These are phyloP conservation scores for Neocatenulostroma microsporum DNA, from an alignment of 2,329 filamentous ascomycete genomes.

Conservation along the genomic window DNA sequence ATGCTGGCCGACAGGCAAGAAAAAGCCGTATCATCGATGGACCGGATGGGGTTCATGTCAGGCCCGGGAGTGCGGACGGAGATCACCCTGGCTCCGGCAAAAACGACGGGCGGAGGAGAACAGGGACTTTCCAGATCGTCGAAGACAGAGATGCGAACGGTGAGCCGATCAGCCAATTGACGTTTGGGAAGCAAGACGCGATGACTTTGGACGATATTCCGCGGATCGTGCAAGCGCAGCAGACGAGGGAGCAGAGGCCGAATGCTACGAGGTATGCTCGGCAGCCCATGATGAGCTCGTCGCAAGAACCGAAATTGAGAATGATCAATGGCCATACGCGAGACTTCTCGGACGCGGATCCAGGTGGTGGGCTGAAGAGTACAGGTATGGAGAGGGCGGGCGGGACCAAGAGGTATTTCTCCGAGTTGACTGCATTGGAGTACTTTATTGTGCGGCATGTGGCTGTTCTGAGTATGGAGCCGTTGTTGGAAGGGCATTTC, in stretches of 20 bases:
- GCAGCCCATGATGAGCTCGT: slow-evolving; percentile 56
- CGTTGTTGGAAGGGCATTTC: slow-evolving; percentile 81
- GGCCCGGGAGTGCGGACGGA: slow-evolving; percentile 64
- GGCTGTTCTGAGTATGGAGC: slow-evolving; percentile 90
- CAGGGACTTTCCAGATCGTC: slow-evolving; percentile 63
- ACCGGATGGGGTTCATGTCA: slow-evolving; percentile 63
- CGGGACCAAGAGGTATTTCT: slow-evolving; percentile 77
- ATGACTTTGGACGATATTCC: slow-evolving; percentile 94
- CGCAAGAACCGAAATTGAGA: slow-evolving; percentile 58
- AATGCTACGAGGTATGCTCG: slow-evolving; percentile 70
- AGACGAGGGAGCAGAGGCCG: slow-evolving; percentile 81
- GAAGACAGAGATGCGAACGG: slow-evolving; percentile 66
- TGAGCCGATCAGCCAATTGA: slow-evolving; percentile 63
- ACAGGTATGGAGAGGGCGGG: slow-evolving; percentile 38
- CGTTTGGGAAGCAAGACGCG: slow-evolving; percentile 83
- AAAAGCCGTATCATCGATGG: slow-evolving; percentile 90
- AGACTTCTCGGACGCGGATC: slow-evolving; percentile 50
- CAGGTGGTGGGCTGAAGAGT: slow-evolving; percentile 31
- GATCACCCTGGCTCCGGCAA: slow-evolving; percentile 7
- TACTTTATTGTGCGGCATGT: slow-evolving; percentile 97
- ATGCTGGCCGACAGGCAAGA: slow-evolving; percentile 81
- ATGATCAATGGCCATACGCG: slow-evolving; percentile 63
- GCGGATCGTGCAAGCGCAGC: slow-evolving; percentile 88
- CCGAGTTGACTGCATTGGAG: slow-evolving; percentile 86
- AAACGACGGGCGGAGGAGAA: slow-evolving; percentile 17